phyloP scores from a whole-genome alignment of 2,329 filamentous ascomycete species.

The Cyclaneusma minus region DNA sequence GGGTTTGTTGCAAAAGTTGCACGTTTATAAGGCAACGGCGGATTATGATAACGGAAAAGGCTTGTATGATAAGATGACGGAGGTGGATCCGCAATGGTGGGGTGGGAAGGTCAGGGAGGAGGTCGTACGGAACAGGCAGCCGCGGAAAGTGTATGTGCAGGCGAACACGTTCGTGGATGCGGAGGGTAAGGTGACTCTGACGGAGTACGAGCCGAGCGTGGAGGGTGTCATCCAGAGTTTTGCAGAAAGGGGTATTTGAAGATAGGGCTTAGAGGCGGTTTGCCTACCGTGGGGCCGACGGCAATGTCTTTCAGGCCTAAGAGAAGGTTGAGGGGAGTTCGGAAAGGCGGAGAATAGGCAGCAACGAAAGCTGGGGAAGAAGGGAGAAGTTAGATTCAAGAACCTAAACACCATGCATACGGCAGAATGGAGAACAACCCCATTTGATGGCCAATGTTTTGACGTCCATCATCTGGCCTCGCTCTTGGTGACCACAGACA shows the following conservation, averaged over 20 bases:
- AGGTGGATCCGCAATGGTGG: constrained; percentile 71
- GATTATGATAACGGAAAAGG: constrained; percentile 63
- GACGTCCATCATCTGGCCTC: too few relatives aligned
- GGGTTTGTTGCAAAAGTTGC: constrained; percentile 76
- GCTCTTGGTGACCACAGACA: too few relatives aligned
- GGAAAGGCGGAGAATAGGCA: too few relatives aligned
- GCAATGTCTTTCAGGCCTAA: too few relatives aligned
- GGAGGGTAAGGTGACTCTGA: constrained; percentile 56
- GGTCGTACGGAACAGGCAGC: constrained; percentile 63
- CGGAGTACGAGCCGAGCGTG: constrained; percentile 71
- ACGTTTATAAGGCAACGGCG: constrained; percentile 83
- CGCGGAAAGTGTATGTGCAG: constrained; percentile 86
- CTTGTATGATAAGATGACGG: constrained; percentile 73
- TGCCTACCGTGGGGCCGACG: too few relatives aligned
- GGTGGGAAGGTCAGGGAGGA: constrained; percentile 63
- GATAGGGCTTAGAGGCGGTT: background rate
- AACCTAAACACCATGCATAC: too few relatives aligned
- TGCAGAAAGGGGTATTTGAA: constrained; percentile 34
- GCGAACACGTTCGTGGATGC: constrained; percentile 69
- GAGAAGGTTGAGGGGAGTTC: too few relatives aligned
- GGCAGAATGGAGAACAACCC: too few relatives aligned
- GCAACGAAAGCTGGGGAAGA: too few relatives aligned
- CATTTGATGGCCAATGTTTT: too few relatives aligned
- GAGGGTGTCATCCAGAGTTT: constrained; percentile 77
- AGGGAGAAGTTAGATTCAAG: too few relatives aligned